Percentiles rank a stretch among this genome's conserved stretches.
phyloP scores from a whole-genome alignment of 2,329 filamentous ascomycete species.

The Colletotrichum coccodes region DNA sequence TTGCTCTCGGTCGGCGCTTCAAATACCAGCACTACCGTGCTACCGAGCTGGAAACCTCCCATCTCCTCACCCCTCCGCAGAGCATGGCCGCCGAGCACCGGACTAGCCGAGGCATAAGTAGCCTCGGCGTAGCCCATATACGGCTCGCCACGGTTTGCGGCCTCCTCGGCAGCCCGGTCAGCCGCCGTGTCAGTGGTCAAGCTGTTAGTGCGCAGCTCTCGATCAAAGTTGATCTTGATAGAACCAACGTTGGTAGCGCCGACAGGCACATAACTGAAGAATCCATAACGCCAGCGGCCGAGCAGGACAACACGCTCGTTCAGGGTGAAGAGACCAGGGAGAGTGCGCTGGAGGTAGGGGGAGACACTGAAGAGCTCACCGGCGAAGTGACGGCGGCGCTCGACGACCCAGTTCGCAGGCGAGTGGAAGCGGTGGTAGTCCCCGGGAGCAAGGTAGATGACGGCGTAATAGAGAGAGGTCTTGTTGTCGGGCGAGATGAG shows the following conservation, averaged over 20 bases:
- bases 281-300: conserved; percentile 95
- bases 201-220: conserved; percentile 91
- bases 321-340: conserved; percentile 94
- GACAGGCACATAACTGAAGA: conserved; percentile 96
- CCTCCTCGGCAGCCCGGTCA: conserved; percentile 84
- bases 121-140: conserved; percentile 95
- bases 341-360: conserved; percentile 90
- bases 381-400: conserved; percentile 94
- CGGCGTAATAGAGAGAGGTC: conserved; percentile 88
- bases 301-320: conserved; percentile 96
- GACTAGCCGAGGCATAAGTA: conserved; percentile 82
- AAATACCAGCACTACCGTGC: conserved; percentile 94
- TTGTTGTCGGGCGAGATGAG: conserved; percentile 69
- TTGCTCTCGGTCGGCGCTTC: conserved; percentile 74
- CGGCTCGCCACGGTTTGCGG: conserved; percentile 78
- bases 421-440: conserved; percentile 99
- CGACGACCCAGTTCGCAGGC: conserved; percentile 93
- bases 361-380: conserved; percentile 96
- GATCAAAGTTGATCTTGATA: conserved; percentile 97
- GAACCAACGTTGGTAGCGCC: conserved; percentile 97
- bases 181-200: conserved; percentile 92
- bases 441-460: conserved; percentile 95
- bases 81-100: conserved; percentile 83
- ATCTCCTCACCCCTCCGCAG: conserved; percentile 92
- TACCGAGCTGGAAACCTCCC: conserved; percentile 96